Base-by-base conservation (phyloP, 148 eudicot genomes). In the Arbutus unedo region DNA sequence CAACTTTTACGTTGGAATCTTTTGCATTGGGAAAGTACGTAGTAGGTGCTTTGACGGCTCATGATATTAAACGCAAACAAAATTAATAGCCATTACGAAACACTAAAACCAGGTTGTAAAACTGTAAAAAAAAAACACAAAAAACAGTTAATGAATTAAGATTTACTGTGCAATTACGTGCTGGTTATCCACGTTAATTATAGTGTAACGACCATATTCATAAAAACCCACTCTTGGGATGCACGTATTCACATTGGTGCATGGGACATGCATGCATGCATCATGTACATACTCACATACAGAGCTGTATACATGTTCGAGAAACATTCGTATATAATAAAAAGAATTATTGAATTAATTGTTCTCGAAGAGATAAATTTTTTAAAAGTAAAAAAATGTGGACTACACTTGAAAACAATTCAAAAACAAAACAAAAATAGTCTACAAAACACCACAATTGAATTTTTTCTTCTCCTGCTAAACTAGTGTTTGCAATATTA, bases 51-150 rank as follows among this genome's bases (percentile, higher is more conserved):
- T 70, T 70, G 76, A 44, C 53, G 76, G 76, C 76, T 72, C 50
- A 72, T 72, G 76, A 18, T 43, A 16, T 18, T 72, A 72, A 70
- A 43, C 49, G 74, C 48, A 43, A 6, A 31, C 38, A 31, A 31
- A 31, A 43, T 38, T 70, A 41, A 70, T 15, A 25, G 74, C 5
- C 16, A 16, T 14, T 43, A 43, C 74, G 74, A 43, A 43, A 70
- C 74, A 70, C 49, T 41, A 70, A 70, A 70, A 41, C 74, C 74
- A 70, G 74, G 74, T 43, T 70, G 74, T 70, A 70, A 70, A 68
- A 11, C 45, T 68, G 73, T 23, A 2, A 8, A 2, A 66, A 64
- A 10, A 3, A 67, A 68, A 10, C 8, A 62, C 2, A 70, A 56
- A 54, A 18, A 21, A 31, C 53, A 59, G 21, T 78, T 78, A 79